These are phyloP conservation scores for Angomonas ambiguus DNA, from an alignment of 208 protist genomes.

Conservation along the genomic window DNA sequence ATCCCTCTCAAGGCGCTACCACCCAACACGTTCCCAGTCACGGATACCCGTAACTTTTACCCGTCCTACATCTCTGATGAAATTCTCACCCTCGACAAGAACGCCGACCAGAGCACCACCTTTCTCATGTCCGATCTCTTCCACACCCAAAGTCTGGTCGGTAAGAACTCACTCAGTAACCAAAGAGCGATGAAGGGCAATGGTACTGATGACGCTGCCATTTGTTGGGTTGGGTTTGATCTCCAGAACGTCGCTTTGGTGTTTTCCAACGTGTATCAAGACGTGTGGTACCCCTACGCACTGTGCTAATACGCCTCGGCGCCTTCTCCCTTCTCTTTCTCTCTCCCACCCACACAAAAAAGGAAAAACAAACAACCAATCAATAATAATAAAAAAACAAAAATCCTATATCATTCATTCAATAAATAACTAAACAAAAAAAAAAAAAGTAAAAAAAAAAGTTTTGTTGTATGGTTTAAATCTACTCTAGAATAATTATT, in stretches of 20 bases:
- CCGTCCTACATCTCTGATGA: conserved; percentile 9
- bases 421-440: background rate
- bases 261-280: conserved; percentile 34
- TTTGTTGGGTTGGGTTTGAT: conserved; percentile 74
- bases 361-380: background rate
- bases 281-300: conserved; percentile 42
- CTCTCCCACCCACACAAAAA: background rate
- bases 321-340: conserved; percentile 1
- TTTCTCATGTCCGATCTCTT: conserved; percentile 7
- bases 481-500: too few relatives aligned
- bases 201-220: conserved; percentile 8
- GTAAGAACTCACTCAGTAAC: conserved; percentile 6
- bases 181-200: background rate
- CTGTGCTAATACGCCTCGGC: background rate
- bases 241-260: conserved; percentile 23
- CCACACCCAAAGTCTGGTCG: conserved; percentile 4
- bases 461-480: background rate
- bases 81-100: background rate
- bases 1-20: conserved; percentile 18
- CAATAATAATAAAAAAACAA: background rate
- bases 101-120: background rate
- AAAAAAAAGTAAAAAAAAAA: background rate
- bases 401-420: background rate
- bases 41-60: conserved; percentile 5
- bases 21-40: conserved; percentile 10